Evolutionary conservation across 1,284 basidiomycete genomes (phyloP).

Genomic region (Ganoderma lingzhi): DNA sequence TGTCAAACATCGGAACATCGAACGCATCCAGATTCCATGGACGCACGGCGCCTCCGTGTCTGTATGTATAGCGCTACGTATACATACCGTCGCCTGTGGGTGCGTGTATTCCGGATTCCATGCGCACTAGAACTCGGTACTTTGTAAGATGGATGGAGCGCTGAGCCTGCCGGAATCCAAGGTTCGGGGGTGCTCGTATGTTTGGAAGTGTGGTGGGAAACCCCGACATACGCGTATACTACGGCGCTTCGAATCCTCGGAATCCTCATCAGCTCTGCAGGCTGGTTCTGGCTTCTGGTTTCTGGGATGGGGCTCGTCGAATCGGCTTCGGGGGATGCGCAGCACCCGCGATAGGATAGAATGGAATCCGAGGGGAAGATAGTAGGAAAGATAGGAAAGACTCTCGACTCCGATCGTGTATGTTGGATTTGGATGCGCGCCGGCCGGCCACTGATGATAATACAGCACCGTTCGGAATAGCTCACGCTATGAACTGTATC

Average conservation of each 20-base stretch:
- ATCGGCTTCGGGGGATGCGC: not conserved
- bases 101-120: not conserved
- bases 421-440: not conserved
- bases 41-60: not conserved
- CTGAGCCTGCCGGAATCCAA: not conserved
- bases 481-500: too few species aligned
- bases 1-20: not conserved
- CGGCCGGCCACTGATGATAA: too few species aligned
- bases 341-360: not conserved
- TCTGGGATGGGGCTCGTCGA: not conserved
- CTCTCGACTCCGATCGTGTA: not conserved
- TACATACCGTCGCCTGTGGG: not conserved
- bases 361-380: not conserved
- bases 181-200: constrained; percentile 9
- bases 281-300: not conserved
- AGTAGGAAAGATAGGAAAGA: too few species aligned
- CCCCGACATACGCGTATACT: not conserved
- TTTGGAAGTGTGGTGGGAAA: not conserved
- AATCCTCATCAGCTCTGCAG: too few species aligned
- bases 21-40: not conserved
- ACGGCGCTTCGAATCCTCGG: too few species aligned
- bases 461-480: too few species aligned
- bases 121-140: not conserved
- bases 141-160: not conserved
- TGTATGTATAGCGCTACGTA: not conserved